Evolutionary conservation across 1,139 yeast species (phyloP), one percentile per base, ranked within the genome.

Genomic region (Yamadazyma triangularis): DNA sequence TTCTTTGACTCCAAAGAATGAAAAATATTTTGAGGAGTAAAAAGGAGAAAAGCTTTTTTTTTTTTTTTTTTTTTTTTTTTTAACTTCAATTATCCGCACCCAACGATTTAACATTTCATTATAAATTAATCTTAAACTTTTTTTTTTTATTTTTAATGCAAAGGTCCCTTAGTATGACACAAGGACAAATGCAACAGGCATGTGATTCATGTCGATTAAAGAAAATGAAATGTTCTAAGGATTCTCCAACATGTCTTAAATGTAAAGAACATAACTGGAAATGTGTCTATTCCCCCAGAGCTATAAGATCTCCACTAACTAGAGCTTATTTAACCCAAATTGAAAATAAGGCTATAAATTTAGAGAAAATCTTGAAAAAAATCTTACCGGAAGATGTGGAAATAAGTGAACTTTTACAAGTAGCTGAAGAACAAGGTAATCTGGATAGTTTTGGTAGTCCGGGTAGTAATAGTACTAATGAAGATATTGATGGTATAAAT

Each of bases 181-280:
- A 24, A 10, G 15, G 15, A 14, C 11, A 27, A 13, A 14, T 28
- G 9, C 32, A 12, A 26, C 55, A 51, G 32, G 60, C 60, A 8
- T 54, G 60, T 33, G 60, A 54, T 32, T 48, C 53, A 26, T 54
- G 60, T 36, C 43, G 60, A 24, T 34, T 50, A 19, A 46, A 53
- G 26, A 53, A 53, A 38, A 48, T 52, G 48, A 55, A 51, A 33
- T 55, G 59, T 33, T 48, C 57, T 13, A 53, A 50, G 30, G 55
- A 51, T 29, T 39, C 28, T 28, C 60, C 60, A n/a, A 38, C 48
- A 13, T 54, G 60, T 30, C 36, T 38, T 31, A 54, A 53, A 27
- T 54, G 60, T 34, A 47, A 47, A 34, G 56, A 53, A 31, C 59
- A 54, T 35, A 38, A 38, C 11, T 51, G 58, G 57, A 49, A 52